Evolutionary conservation across 2,329 filamentous ascomycete species (phyloP).

Genomic region (Penicillium hordei): DNA sequence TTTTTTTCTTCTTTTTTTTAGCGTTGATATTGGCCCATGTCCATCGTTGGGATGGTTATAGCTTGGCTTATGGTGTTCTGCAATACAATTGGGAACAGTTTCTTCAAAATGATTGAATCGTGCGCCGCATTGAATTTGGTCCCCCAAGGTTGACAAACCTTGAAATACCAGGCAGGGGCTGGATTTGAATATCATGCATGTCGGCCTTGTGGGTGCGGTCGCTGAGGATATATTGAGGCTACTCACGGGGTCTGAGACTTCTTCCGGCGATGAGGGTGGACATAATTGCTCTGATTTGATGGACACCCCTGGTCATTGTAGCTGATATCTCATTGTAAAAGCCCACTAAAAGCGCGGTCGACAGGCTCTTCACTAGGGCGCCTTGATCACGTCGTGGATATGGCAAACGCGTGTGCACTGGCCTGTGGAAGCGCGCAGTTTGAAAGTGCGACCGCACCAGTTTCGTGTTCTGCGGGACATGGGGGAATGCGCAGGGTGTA

Average conservation of each 20-base stretch:
- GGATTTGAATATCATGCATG: background rate
- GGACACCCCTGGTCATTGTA: background rate
- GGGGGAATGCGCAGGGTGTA: background rate
- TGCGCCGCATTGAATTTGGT: background rate
- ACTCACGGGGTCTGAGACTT: background rate
- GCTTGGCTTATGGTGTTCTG: conserved; percentile 8
- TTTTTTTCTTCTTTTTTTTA: conserved; percentile 5
- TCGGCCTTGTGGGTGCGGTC: too few relatives aligned
- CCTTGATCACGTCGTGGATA: background rate
- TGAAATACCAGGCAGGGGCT: background rate
- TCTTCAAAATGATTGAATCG: conserved; percentile 1
- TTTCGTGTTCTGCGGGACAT: background rate
- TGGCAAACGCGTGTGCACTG: background rate
- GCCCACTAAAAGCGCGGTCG: background rate
- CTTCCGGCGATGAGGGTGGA: background rate
- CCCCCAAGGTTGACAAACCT: background rate
- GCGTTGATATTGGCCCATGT: conserved; percentile 12
- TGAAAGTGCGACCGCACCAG: background rate
- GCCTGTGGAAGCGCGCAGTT: background rate
- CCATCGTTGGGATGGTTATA: conserved; percentile 14
- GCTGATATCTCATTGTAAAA: background rate
- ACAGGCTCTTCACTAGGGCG: background rate
- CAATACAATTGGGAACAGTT: conserved; percentile 13
- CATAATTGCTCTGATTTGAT: background rate
- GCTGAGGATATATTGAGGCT: background rate